Evolutionary conservation across 2,329 filamentous ascomycete genomes (phyloP).

Genomic region (Byssothecium circinans): DNA sequence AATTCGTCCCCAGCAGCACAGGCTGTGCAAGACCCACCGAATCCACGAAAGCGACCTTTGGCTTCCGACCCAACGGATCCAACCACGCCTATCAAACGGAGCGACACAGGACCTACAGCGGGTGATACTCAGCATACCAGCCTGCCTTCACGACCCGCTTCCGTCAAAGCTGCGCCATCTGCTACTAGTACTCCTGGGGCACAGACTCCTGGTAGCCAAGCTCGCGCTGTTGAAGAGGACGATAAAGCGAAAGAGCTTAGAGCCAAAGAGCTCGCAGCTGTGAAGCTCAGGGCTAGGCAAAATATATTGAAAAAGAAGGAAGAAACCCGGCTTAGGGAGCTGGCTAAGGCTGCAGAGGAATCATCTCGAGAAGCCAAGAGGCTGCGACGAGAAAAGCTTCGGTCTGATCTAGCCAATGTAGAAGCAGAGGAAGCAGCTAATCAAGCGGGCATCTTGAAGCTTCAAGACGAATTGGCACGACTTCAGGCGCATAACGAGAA

Average conservation of each 20-base stretch:
- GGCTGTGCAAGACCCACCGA: constrained; percentile 5
- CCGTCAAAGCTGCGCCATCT: constrained; percentile 25
- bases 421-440: constrained; percentile 49
- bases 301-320: constrained; percentile 25
- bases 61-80: constrained; percentile 72
- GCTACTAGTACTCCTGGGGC: constrained; percentile 36
- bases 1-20: constrained; percentile 25
- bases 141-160: constrained; percentile 29
- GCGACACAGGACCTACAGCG: constrained; percentile 45
- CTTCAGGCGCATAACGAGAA: constrained; percentile 43
- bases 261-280: constrained; percentile 52
- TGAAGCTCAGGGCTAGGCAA: constrained; percentile 24
- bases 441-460: constrained; percentile 43
- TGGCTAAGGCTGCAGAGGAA: constrained; percentile 19
- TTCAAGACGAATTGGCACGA: constrained; percentile 51
- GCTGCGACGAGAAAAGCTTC: constrained; percentile 52
- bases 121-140: constrained; percentile 42
- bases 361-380: constrained; percentile 36
- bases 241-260: constrained; percentile 52
- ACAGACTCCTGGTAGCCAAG: constrained; percentile 41
- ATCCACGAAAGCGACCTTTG: constrained; percentile 61
- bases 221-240: constrained; percentile 48
- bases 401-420: constrained; percentile 50
- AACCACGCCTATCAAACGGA: constrained; percentile 32
- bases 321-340: constrained; percentile 19